Evolutionary conservation across 1,284 basidiomycete species (phyloP).

Genomic region (Inonotus hispidus): DNA sequence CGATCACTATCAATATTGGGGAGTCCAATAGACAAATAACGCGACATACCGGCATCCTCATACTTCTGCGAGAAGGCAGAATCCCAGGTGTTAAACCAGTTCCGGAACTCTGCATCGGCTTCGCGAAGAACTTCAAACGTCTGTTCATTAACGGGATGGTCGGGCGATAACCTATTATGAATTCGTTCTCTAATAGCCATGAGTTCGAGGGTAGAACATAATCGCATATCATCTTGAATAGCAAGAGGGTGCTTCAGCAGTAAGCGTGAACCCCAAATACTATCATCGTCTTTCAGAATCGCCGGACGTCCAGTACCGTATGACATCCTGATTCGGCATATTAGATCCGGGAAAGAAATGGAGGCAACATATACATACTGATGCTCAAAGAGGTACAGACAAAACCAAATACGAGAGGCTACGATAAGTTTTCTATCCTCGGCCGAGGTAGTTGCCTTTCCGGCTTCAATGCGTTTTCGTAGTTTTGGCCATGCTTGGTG

Average conservation of each 20-base stretch:
- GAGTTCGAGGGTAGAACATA: conserved; percentile 88
- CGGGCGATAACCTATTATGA: conserved; percentile 64
- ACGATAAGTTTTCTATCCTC: conserved; percentile 79
- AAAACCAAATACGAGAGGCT: conserved; percentile 83
- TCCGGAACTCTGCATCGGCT: conserved; percentile 62
- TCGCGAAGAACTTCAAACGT: conserved; percentile 59
- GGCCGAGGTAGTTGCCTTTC: conserved; percentile 48
- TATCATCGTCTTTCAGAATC: conserved; percentile 87
- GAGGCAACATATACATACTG: conserved; percentile 53
- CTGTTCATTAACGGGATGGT: conserved; percentile 60
- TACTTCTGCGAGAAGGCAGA: conserved; percentile 75
- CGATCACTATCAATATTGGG: background rate
- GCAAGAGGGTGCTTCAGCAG: conserved; percentile 85
- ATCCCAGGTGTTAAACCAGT: conserved; percentile 76
- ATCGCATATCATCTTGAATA: conserved; percentile 88
- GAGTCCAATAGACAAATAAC: background rate
- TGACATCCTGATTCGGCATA: conserved; percentile 54
- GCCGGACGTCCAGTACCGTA: conserved; percentile 91
- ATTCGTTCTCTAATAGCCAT: conserved; percentile 77
- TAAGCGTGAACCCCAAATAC: conserved; percentile 74
- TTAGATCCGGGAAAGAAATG: background rate
- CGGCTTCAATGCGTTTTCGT: conserved; percentile 63
- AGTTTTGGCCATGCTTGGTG: conserved; percentile 86
- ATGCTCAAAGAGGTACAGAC: conserved; percentile 87
- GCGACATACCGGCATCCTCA: conserved; percentile 62